phyloP scores from a whole-genome alignment of 2,329 filamentous ascomycete genomes.

The Teratosphaeria pseudoeucalypti region DNA sequence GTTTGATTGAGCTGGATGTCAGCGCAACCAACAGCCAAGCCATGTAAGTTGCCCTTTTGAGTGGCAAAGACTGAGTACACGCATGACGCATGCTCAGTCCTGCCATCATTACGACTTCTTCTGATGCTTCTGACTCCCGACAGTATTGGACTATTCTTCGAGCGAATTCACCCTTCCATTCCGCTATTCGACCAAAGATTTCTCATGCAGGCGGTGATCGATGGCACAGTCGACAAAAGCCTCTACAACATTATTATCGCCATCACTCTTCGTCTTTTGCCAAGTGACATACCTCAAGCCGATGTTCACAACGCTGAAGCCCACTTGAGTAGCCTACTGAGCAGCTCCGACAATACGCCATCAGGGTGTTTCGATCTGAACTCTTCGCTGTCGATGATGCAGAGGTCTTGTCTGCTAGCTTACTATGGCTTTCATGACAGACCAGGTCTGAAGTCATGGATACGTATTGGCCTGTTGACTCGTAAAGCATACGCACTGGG shows the following conservation, averaged over 20 bases:
- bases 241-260: neutral
- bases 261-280: neutral
- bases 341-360: neutral
- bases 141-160: neutral
- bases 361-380: neutral
- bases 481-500: neutral
- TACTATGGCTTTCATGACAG: neutral
- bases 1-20: neutral
- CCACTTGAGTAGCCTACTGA: neutral
- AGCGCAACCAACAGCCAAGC: neutral
- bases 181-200: neutral
- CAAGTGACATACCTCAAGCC: neutral
- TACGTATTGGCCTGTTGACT: neutral
- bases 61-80: neutral
- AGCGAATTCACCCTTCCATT: neutral
- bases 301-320: neutral
- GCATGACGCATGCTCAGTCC: neutral
- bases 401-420: neutral
- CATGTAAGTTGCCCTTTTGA: neutral
- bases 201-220: neutral
- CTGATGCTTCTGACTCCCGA: neutral
- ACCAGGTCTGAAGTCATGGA: neutral
- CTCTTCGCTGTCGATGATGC: neutral
- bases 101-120: neutral
- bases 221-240: neutral